Conservation (phyloP, 805 yeast species). For the Saccharomyces jurei region DNA sequence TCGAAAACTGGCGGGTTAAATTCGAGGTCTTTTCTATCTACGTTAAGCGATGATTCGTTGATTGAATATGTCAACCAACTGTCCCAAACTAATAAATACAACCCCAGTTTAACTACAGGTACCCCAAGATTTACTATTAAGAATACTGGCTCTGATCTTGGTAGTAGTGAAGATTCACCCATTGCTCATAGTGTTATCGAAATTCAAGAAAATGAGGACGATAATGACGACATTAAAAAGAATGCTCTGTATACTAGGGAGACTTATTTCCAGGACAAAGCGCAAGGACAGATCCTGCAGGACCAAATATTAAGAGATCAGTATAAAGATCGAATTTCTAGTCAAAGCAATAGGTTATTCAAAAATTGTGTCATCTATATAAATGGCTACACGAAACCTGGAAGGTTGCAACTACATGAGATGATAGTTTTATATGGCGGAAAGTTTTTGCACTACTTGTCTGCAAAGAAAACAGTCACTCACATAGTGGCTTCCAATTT, state of each 20-base stretch:
- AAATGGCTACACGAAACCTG: constrained; percentile 84
- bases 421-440: constrained; percentile 78
- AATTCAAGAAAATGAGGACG: background rate
- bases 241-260: constrained; percentile 10
- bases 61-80: constrained; percentile 13
- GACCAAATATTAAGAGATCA: constrained; percentile 18
- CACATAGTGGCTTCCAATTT: constrained; percentile 76
- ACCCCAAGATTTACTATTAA: background rate
- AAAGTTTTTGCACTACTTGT: constrained; percentile 54
- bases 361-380: constrained; percentile 60
- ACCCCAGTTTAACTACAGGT: background rate
- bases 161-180: background rate
- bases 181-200: background rate
- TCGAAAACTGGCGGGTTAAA: background rate
- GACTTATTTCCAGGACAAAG: constrained; percentile 21
- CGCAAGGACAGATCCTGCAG: constrained; percentile 17
- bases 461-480: constrained; percentile 66
- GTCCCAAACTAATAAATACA: constrained; percentile 4
- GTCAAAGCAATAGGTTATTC: constrained; percentile 40
- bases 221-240: background rate
- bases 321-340: constrained; percentile 8
- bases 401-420: constrained; percentile 63
- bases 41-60: constrained; percentile 17
- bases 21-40: constrained; percentile 5
- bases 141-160: background rate